These are phyloP conservation scores for Hypoxylon sp. DNA, from an alignment of 2,329 filamentous ascomycete genomes.

Conservation along the genomic window DNA sequence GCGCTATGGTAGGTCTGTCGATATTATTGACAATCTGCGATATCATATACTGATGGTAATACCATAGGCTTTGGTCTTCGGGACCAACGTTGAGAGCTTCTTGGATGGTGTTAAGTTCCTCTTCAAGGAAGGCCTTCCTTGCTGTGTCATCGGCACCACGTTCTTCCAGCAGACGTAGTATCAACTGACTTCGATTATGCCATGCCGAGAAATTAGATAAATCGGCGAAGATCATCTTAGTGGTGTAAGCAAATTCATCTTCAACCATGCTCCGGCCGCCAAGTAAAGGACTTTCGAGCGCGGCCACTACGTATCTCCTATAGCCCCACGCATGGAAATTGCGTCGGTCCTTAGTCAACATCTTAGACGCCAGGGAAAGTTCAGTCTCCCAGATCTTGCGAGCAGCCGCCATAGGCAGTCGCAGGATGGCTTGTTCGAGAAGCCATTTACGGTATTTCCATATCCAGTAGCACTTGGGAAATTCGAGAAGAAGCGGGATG, in stretches of 20 bases:
- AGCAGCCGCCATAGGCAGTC: conserved; percentile 71
- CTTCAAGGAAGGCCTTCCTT: conserved; percentile 78
- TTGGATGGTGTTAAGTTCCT: conserved; percentile 82
- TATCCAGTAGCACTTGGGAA: conserved; percentile 99
- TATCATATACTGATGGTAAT: conserved; percentile 93
- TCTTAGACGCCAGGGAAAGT: conserved; percentile 85
- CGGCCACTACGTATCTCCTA: conserved; percentile 81
- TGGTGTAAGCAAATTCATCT: conserved; percentile 89
- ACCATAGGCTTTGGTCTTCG: conserved; percentile 96
- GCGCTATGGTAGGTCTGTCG: conserved; percentile 72
- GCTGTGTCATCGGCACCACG: conserved; percentile 73
- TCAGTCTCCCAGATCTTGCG: conserved; percentile 86
- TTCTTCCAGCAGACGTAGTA: conserved; percentile 81
- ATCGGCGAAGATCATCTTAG: conserved; percentile 85
- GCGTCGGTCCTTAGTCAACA: conserved; percentile 86
- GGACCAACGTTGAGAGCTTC: conserved; percentile 89
- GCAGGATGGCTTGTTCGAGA: conserved; percentile 77
- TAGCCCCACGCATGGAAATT: conserved; percentile 99
- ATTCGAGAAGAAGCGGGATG: conserved; percentile 85
- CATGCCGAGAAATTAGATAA: conserved; percentile 98
- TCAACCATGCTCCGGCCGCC: conserved; percentile 77
- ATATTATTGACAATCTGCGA: conserved; percentile 71
- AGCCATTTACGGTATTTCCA: conserved; percentile 97
- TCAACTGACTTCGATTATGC: conserved; percentile 90
- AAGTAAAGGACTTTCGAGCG: conserved; percentile 74